A percentile compares a stretch with the other conserved stretches of the same genome.
phyloP scores from a whole-genome alignment of 176 grass and related monocot species.

The Typha latifolia region DNA sequence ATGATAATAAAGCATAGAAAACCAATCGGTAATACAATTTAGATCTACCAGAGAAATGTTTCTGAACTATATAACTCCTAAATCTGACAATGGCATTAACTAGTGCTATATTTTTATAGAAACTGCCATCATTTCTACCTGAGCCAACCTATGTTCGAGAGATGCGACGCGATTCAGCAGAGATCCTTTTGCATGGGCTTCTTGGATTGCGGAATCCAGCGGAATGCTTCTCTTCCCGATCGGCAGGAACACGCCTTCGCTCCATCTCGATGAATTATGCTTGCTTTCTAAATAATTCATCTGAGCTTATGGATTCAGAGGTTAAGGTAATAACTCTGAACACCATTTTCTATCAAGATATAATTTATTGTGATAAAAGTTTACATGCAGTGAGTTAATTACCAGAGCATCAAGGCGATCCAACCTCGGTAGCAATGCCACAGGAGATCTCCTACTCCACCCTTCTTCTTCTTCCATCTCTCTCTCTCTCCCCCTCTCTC shows the following conservation, averaged over 20 bases:
- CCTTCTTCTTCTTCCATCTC: background rate
- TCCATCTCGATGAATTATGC: background rate
- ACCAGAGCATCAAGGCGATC: constrained; percentile 2
- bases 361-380: background rate
- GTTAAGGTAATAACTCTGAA: too few species aligned
- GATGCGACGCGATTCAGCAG: background rate
- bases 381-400: background rate
- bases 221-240: background rate
- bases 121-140: background rate
- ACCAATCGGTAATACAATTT: too few species aligned
- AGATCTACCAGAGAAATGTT: too few species aligned
- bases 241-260: background rate
- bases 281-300: background rate
- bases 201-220: background rate
- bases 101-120: background rate
- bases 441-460: background rate
- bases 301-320: background rate
- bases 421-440: constrained; percentile 2
- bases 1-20: too few species aligned
- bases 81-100: too few species aligned
- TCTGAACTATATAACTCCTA: too few species aligned
- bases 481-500: background rate
- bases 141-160: constrained; percentile 5
- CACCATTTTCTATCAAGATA: too few species aligned
- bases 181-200: constrained; percentile 1